A percentile compares a stretch with the other conserved stretches of the same genome.
These are phyloP conservation scores for Pyrenochaeta sp. DNA, from an alignment of 2,329 filamentous ascomycete species.

Conservation along the genomic window DNA sequence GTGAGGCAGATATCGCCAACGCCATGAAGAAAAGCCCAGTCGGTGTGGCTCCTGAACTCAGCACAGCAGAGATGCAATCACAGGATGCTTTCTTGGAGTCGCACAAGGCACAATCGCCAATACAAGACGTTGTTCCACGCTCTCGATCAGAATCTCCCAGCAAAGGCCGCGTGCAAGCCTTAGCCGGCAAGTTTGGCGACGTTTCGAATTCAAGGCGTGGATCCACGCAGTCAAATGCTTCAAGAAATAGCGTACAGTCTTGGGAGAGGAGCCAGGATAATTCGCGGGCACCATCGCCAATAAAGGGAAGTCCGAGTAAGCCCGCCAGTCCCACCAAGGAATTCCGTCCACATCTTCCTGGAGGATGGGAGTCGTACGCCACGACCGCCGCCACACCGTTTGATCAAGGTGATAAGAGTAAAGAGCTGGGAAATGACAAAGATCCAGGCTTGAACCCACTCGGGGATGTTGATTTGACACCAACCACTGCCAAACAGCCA, in stretches of 20 bases:
- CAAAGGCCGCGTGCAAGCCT: constrained; percentile 59
- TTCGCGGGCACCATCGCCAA: constrained; percentile 43
- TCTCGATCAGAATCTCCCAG: constrained; percentile 54
- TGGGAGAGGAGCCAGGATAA: constrained; percentile 50
- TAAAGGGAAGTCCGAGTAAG: constrained; percentile 34
- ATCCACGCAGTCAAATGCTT: constrained; percentile 54
- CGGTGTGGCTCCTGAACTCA: constrained; percentile 28
- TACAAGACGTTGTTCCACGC: constrained; percentile 38
- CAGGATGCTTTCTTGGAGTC: constrained; percentile 47
- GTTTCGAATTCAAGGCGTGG: constrained; percentile 55
- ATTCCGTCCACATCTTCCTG: constrained; percentile 62
- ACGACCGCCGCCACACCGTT: constrained; percentile 48
- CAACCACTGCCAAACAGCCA: constrained; percentile 46
- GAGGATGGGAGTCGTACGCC: constrained; percentile 61
- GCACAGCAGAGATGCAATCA: constrained; percentile 41
- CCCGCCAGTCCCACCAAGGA: constrained; percentile 46
- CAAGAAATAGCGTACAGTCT: constrained; percentile 49
- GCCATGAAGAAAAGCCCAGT: constrained; percentile 33
- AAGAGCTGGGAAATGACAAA: constrained; percentile 24
- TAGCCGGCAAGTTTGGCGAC: constrained; percentile 59
- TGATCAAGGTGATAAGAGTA: constrained; percentile 39
- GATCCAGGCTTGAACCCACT: constrained; percentile 18
- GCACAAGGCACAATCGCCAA: constrained; percentile 36
- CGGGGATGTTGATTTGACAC: constrained; percentile 42
- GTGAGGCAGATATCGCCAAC: constrained; percentile 48